Percentiles rank a stretch among this genome's conserved stretches.
phyloP scores from a whole-genome alignment of 345 rosid species.

The Leavenworthia alabamica region DNA sequence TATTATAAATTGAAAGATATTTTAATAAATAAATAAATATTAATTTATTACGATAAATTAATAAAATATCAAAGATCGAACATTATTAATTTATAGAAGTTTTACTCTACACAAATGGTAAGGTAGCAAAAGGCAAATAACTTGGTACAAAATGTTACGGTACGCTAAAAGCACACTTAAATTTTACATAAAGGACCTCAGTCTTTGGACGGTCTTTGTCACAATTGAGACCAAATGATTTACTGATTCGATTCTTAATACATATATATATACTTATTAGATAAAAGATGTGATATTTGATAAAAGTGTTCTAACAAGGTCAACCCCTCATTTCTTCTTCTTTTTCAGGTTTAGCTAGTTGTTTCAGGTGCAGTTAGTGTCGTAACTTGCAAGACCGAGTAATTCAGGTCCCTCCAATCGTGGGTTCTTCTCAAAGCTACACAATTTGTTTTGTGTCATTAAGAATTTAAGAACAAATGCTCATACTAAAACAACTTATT shows the following conservation, averaged over 20 bases:
- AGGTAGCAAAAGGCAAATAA: neutral
- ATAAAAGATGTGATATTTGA: slow-evolving; percentile 16
- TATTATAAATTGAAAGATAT: too few species aligned
- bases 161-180: neutral
- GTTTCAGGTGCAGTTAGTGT: slow-evolving; percentile 69
- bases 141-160: slow-evolving; percentile 14
- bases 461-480: neutral
- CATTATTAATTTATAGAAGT: too few species aligned
- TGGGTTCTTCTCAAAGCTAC: slow-evolving; percentile 86
- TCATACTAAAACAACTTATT: neutral
- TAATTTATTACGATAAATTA: too few species aligned
- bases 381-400: slow-evolving; percentile 83
- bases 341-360: neutral
- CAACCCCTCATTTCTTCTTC: slow-evolving; percentile 27
- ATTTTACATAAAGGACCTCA: slow-evolving; percentile 16
- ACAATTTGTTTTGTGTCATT: neutral
- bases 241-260: slow-evolving; percentile 1
- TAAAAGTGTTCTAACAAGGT: slow-evolving; percentile 33
- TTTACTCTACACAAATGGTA: neutral
- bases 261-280: slow-evolving; percentile 25
- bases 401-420: slow-evolving; percentile 90
- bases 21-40: too few species aligned
- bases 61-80: too few species aligned
- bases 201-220: neutral
- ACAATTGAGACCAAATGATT: slow-evolving; percentile 14